Conservation (phyloP, 1,284 basidiomycete genomes). For the Puccinia triticina region DNA sequence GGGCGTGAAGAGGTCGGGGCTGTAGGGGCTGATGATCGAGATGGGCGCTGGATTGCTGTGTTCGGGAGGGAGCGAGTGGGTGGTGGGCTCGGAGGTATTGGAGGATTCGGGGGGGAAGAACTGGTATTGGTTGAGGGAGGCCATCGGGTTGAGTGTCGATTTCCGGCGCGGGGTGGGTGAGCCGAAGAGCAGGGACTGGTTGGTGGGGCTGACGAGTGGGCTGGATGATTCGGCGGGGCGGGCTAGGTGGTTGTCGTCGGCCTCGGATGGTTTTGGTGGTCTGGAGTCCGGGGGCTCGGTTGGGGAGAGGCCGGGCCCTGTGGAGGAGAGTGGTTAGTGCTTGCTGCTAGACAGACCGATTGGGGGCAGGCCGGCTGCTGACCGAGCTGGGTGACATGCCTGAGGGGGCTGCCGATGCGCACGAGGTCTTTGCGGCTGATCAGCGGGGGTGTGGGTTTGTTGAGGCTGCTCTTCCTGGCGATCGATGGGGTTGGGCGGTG, state of each 20-base stretch:
- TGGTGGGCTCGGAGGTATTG: slow-evolving; percentile 14
- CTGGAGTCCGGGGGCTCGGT: neutral
- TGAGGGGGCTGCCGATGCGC: slow-evolving; percentile 50
- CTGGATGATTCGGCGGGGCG: slow-evolving; percentile 6
- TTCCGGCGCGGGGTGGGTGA: slow-evolving; percentile 39
- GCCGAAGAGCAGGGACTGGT: slow-evolving; percentile 30
- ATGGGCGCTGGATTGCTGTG: neutral
- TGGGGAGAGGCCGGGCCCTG: slow-evolving; percentile 17
- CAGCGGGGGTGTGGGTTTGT: slow-evolving; percentile 14
- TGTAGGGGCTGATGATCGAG: neutral
- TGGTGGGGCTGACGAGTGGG: slow-evolving; percentile 31
- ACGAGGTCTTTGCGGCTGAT: slow-evolving; percentile 45
- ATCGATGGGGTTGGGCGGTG: slow-evolving; percentile 32
- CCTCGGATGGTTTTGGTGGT: neutral
- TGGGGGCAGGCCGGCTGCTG: too few species aligned
- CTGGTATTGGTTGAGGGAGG: slow-evolving; percentile 35
- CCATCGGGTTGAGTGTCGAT: slow-evolving; percentile 41
- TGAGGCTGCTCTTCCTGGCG: slow-evolving; percentile 43
- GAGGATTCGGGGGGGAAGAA: slow-evolving; percentile 25
- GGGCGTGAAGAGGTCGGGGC: neutral
- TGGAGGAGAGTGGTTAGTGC: too few species aligned
- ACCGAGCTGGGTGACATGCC: slow-evolving; percentile 51
- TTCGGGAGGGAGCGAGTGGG: too few species aligned
- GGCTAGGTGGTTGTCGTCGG: too few species aligned
- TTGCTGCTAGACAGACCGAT: too few species aligned